Base-by-base conservation (phyloP, 106 monocot genomes). In the Posidonia australis region DNA sequence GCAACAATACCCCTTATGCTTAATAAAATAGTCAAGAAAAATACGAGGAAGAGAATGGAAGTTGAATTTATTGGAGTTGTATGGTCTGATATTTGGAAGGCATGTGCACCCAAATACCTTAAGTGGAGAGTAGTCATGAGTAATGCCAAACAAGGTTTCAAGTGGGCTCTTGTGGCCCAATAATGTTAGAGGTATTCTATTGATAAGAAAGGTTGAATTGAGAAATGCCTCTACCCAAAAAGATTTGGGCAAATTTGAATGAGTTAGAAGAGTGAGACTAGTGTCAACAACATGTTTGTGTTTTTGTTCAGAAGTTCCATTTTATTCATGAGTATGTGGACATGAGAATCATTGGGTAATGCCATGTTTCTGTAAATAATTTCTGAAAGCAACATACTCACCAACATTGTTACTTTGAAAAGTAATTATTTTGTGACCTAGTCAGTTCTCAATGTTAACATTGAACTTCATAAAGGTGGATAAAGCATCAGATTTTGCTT, bases 1-100 rank as follows among this genome's bases (percentile, higher is more conserved):
- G 11, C 62, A 62, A 1, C 45, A 11, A 61, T 62, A 71, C 9
- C 70, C 60, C 9, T 30, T 3, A 52, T 71, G 60, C 17, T 19
- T 13, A 10, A 25, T 1, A n/a, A 13, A 56, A 13, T 65, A 72
- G 2, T 44, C 54, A 4, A n/a, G 62, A 16, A 26, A 71, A 71
- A 0, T 16, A 36, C 47, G 60, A 11, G 16, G 11, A 9, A 36
- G 23, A 1, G 48, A 60, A 0, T 19, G 10, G 49, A 18, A 31
- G 23, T 27, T 0, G 0, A 70, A 24, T 30, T 70, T 70, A 14
- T 46, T 17, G 9, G 10, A n/a, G n/a, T n/a, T 29, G 36, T 61
- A 60, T 10, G 61, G 48, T 4, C 20, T 22, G 7, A 71, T 9
- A 4, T 27, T 60, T 1, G 62, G 70, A 16, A 22, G 49, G 42